Conservation (phyloP, 2,329 filamentous ascomycete genomes). For the Exophiala spinifera region DNA sequence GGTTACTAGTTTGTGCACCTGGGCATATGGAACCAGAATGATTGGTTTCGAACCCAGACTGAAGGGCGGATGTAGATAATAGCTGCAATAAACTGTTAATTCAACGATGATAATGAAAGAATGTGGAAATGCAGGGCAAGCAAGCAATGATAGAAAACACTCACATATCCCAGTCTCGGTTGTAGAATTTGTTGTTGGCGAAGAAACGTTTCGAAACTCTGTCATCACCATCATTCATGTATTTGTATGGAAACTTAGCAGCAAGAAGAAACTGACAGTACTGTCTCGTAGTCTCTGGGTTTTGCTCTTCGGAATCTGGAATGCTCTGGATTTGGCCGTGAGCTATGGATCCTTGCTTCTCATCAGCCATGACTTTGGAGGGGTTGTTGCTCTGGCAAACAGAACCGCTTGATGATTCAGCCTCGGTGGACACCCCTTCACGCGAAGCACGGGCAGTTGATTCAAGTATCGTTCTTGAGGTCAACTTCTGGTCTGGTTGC, state of each 20-base stretch:
- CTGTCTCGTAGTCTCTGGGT: constrained; percentile 24
- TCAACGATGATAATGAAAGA: neutral
- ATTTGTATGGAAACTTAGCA: constrained; percentile 44
- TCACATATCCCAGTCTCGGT: constrained; percentile 73
- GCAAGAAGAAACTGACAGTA: constrained; percentile 43
- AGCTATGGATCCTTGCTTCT: neutral
- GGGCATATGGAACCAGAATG: constrained; percentile 64
- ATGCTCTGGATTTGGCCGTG: constrained; percentile 6
- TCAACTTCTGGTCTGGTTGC: neutral
- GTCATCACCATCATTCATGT: constrained; percentile 36
- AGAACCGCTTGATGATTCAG: constrained; percentile 4
- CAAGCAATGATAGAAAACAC: constrained; percentile 33
- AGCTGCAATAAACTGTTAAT: constrained; percentile 45
- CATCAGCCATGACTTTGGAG: neutral
- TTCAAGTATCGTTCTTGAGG: neutral
- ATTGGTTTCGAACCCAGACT: constrained; percentile 52
- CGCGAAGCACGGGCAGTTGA: neutral
- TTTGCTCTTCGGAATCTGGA: constrained; percentile 13
- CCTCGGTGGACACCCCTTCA: neutral
- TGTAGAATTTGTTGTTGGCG: constrained; percentile 45
- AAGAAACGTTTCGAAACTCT: constrained; percentile 41
- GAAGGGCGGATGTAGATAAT: constrained; percentile 60
- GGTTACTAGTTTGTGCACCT: constrained; percentile 63
- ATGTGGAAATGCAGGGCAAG: neutral
- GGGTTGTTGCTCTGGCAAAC: constrained; percentile 11